Evolutionary conservation across 352 stramenopile species (phyloP), one percentile per base, ranked within the genome.

Genomic region (Globisporangium apiculatum): DNA sequence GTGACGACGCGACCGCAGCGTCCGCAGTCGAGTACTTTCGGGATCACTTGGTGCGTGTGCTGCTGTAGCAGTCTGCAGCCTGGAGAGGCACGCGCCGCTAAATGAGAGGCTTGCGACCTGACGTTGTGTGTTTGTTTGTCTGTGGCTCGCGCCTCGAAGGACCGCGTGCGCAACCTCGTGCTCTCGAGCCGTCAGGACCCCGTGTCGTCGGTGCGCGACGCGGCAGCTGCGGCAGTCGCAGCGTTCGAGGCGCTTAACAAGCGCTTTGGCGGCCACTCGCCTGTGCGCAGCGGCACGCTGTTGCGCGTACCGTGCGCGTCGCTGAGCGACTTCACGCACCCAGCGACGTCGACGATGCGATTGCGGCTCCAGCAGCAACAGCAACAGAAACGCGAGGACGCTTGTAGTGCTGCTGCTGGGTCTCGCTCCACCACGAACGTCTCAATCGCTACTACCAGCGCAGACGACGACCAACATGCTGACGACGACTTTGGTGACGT

Each of bases 161-260:
- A 81, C 24, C 68, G 68, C 37, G 57, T 84, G 24, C 65, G 70
- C 40, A 40, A 53, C 15, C 64, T 88, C 11, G 73, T 86, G 0
- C 17, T 78, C 15, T 65, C 74, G 17, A 72, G 64, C 1, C 73
- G 78, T 6, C 78, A 83, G 14, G 75, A 86, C 57, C 67, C 75
- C 4, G 67, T 80, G 1, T 88, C 73, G 7, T 62, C 69, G 10
- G 76, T 89, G 51, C 69, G 79, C 5, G 74, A 86, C 50, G 78
- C 72, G 35, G 72, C 75, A 0, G 71, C 74, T n/a, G 61, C 61
- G 14, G 66, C 73, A 6, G 64, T 54, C 14, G 62, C 71, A 15
- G 58, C 69, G 10, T 82, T 85, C 60, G 68, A 80, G 46, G 67
- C 55, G 46, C 50, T 63, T 42, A 48, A 48, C 18, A 52, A 12